Evolutionary conservation across 441 rosid species (phyloP).

Genomic region (Metrosideros polymorpha): DNA sequence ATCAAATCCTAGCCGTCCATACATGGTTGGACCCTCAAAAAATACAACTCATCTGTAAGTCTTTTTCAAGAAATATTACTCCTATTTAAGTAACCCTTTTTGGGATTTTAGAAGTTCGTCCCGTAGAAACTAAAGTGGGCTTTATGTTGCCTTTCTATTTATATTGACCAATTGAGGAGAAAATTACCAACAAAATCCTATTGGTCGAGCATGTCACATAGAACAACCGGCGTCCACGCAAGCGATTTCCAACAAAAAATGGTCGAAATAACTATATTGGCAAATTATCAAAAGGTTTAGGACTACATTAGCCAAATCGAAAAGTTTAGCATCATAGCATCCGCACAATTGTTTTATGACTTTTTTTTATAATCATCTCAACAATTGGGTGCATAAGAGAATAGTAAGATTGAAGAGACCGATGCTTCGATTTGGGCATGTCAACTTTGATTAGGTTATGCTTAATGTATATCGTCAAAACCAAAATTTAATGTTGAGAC

Average conservation of each 20-base stretch:
- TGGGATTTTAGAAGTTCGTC: background rate
- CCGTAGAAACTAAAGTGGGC: background rate
- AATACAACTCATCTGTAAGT: background rate
- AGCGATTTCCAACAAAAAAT: fast-evolving
- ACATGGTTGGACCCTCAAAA: background rate
- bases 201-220: fast-evolving
- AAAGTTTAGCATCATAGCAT: fast-evolving
- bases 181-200: background rate
- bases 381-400: background rate
- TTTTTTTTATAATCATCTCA: fast-evolving
- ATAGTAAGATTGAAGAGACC: background rate
- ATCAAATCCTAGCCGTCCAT: background rate
- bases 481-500: background rate
- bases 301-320: background rate
- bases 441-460: background rate
- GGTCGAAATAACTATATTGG: fast-evolving
- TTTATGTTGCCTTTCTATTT: background rate
- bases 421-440: background rate
- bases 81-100: background rate
- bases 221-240: fast-evolving
- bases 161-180: background rate
- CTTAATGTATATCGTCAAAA: background rate
- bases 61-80: background rate
- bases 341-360: fast-evolving
- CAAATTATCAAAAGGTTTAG: background rate